Conservation (phyloP, 2,329 filamentous ascomycete genomes). For the Chaetomium olivaceum region DNA sequence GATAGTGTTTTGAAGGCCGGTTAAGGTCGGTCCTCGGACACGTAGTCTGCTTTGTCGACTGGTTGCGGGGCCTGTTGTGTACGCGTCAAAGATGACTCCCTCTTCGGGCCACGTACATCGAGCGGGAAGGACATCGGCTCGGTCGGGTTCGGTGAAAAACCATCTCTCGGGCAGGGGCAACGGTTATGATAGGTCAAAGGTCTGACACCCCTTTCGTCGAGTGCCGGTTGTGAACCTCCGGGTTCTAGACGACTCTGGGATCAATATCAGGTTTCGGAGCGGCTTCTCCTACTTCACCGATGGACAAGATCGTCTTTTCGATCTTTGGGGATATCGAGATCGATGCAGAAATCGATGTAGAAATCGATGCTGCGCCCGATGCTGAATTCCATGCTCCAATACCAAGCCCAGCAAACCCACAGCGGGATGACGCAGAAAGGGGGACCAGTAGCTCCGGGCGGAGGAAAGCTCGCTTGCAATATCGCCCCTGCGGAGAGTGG, state of each 20-base stretch:
- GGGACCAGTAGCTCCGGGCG: background rate
- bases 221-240: too few species aligned
- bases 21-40: background rate
- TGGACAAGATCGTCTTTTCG: background rate
- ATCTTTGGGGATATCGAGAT: slow-evolving; percentile 5
- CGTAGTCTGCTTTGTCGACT: background rate
- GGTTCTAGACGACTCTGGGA: too few species aligned
- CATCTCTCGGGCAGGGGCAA: too few species aligned
- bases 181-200: too few species aligned
- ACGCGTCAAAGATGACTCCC: background rate
- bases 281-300: background rate
- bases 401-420: background rate
- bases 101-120: background rate
- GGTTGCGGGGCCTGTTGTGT: background rate
- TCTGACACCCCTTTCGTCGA: too few species aligned
- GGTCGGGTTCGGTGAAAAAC: too few species aligned
- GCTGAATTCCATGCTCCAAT: background rate
- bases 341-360: background rate
- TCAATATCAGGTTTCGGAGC: background rate
- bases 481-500: background rate
- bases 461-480: background rate
- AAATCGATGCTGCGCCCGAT: background rate
- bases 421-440: background rate
- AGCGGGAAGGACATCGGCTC: too few species aligned
- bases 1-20: background rate